These are phyloP conservation scores for Auricularia cornea DNA, from an alignment of 768 basidiomycete species.

Conservation along the genomic window DNA sequence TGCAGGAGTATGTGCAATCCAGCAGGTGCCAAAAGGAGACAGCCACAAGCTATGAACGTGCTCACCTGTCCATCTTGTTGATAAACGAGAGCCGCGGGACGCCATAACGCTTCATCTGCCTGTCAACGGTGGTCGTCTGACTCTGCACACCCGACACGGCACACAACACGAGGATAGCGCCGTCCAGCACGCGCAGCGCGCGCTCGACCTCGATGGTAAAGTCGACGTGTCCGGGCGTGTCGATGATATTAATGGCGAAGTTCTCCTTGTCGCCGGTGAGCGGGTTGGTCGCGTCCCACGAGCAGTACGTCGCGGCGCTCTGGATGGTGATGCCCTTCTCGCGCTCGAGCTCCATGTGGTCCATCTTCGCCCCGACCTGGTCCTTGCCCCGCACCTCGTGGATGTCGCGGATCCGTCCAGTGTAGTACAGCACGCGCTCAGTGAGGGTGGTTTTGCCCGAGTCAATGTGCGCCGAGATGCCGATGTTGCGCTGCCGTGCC, in stretches of 20 bases:
- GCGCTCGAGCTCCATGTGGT: constrained; percentile 96
- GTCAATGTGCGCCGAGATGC: constrained; percentile 91
- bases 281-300: constrained; percentile 75
- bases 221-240: constrained; percentile 98
- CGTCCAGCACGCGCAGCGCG: constrained; percentile 91
- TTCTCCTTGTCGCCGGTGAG: constrained; percentile 59
- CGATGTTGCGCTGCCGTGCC: constrained; percentile 83
- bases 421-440: constrained; percentile 92
- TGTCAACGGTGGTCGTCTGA: constrained; percentile 97
- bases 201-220: constrained; percentile 99
- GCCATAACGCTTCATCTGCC: constrained; percentile 96
- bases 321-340: constrained; percentile 99
- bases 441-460: constrained; percentile 98
- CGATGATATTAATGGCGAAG: constrained; percentile 95
- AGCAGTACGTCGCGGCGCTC: constrained; percentile 96
- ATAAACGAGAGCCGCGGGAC: constrained; percentile 94
- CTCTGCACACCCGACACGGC: constrained; percentile 96
- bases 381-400: constrained; percentile 94
- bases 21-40: too few relatives aligned
- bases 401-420: constrained; percentile 89
- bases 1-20: too few relatives aligned
- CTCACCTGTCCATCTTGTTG: constrained; percentile 96
- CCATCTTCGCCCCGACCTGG: constrained; percentile 98
- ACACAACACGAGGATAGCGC: constrained; percentile 92
- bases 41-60: too few relatives aligned